Evolutionary conservation across 176 grass and related monocot genomes (phyloP).

Genomic region (Canna indica): DNA sequence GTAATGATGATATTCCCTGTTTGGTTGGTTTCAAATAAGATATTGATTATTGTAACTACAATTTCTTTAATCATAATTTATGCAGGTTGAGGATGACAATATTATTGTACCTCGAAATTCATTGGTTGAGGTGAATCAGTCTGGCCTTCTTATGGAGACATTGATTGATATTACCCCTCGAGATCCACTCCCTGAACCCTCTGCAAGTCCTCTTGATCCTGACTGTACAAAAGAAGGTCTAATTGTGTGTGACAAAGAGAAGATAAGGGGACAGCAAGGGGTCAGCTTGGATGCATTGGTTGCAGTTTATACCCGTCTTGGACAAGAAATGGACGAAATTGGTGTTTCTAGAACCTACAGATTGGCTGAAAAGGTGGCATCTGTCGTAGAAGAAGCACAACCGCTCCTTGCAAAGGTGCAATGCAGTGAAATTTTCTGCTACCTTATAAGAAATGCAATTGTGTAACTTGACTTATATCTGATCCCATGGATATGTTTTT

Average conservation of each 20-base stretch:
- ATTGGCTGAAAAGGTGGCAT: constrained; percentile 86
- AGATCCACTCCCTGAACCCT: constrained; percentile 74
- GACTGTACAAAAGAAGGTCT: constrained; percentile 69
- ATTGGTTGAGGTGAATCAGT: constrained; percentile 83
- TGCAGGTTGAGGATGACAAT: constrained; percentile 86
- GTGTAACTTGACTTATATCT: not conserved
- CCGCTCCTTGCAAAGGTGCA: constrained; percentile 72
- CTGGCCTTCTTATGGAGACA: constrained; percentile 96
- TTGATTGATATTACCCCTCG: constrained; percentile 84
- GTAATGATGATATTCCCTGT: too few relatives aligned
- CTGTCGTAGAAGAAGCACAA: constrained; percentile 89
- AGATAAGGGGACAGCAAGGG: constrained; percentile 75
- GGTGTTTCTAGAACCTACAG: constrained; percentile 61
- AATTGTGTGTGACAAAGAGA: constrained; percentile 87
- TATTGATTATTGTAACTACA: too few relatives aligned
- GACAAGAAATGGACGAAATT: constrained; percentile 89
- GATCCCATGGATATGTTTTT: not conserved
- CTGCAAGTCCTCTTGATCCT: constrained; percentile 55
- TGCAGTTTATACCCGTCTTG: constrained; percentile 79
- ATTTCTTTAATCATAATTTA: constrained; percentile 13
- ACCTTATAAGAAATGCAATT: too few relatives aligned
- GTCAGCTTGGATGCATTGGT: constrained; percentile 92
- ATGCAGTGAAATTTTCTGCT: not conserved
- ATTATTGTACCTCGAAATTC: constrained; percentile 88
- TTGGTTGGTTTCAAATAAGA: too few relatives aligned